Base-by-base conservation (phyloP, 1,139 yeast species). In the Debaryomyces psychrophilus region DNA sequence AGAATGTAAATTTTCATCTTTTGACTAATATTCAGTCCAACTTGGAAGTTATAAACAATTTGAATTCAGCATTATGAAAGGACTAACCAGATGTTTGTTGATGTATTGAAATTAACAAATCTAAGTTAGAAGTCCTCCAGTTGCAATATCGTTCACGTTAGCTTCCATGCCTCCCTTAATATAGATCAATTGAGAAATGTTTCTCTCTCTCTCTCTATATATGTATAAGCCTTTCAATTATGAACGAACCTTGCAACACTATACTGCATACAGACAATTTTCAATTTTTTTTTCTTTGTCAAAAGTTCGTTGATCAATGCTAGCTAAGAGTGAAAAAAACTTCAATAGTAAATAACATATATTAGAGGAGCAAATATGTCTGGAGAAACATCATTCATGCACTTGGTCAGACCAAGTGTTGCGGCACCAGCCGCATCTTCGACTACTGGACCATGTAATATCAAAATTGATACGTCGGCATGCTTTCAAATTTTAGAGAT, bases 381-480 rank as follows among this genome's bases (percentile, higher is more conserved):
- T 45, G 50, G 47, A 20, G 43, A 50, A 27, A 54, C 57, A 18
- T 49, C 67, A 27, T 70, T 73, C 53, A 75, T 82, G 73, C 84
- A 82, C 62, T 72, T 83, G 60, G 82, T 82, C 54, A 79, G 83
- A 63, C 87, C 87, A 46, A 79, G 73, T 54, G 79, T 80, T 49
- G 64, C 76, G 36, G 81, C 82, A 2, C 81, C 85, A 11, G 77
- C 79, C 20, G 79, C 83, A 3, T 67, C 79, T 5, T 67, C 80
- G 11, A 67, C 71, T 34, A 61, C 69, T 22, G 73, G 76, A 9
- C 79, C 86, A 12, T 71, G 82, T 50, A 69, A 66, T 42, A 81
- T 84, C 51, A 71, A 69, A 48, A 76, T 85, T 50, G 85, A 85
- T 66, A 79, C 89, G 2, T 78, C 88, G 46, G 93, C 95, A 5